phyloP scores from a whole-genome alignment of 345 rosid species.

The Cochlearia excelsa region DNA sequence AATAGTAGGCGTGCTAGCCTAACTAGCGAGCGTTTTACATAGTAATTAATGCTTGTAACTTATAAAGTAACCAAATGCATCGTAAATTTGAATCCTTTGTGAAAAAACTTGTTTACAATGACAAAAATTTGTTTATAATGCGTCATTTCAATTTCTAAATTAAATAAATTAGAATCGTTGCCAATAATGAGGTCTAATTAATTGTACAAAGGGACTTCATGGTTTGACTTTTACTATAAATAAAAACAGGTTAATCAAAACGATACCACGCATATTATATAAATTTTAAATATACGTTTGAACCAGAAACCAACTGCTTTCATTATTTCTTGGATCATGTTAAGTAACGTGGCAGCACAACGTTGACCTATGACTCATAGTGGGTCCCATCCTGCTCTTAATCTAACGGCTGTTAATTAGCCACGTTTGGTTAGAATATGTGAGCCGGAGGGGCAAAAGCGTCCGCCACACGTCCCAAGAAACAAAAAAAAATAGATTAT shows the following conservation, averaged over 20 bases:
- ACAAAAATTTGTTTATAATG: too few species aligned
- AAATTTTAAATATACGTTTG: neutral
- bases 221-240: conserved; percentile 16
- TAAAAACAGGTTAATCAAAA: too few species aligned
- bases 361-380: conserved; percentile 1
- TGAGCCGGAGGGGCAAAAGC: conserved; percentile 22
- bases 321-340: conserved; percentile 25
- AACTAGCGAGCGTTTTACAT: too few species aligned
- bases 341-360: conserved; percentile 27
- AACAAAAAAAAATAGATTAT: neutral
- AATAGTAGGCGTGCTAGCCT: too few species aligned
- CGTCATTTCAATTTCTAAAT: too few species aligned
- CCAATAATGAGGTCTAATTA: neutral
- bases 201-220: conserved; percentile 7
- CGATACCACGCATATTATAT: neutral
- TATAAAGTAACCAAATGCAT: too few species aligned
- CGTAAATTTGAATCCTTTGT: too few species aligned
- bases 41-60: too few species aligned
- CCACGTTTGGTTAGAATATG: conserved; percentile 14
- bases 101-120: too few species aligned
- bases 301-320: conserved; percentile 8
- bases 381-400: conserved; percentile 1
- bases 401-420: conserved; percentile 25
- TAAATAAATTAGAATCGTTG: neutral
- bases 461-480: conserved; percentile 33